These are phyloP conservation scores for Mucor velutinosus DNA, from an alignment of 371 early-diverging fungal genomes.

Conservation along the genomic window DNA sequence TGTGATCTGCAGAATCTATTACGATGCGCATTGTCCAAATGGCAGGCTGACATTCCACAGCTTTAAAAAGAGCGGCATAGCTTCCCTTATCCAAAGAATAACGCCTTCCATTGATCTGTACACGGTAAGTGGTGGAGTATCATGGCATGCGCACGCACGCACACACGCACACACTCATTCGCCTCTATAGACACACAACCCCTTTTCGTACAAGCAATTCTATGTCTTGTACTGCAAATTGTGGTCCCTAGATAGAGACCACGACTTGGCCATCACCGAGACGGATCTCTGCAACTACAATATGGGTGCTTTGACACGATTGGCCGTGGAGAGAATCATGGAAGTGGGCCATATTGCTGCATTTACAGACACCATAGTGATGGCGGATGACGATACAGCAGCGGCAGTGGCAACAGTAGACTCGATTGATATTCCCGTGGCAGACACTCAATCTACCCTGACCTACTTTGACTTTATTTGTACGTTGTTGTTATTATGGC, in stretches of 20 bases:
- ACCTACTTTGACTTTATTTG: constrained; percentile 65
- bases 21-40: constrained; percentile 64
- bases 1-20: constrained; percentile 85
- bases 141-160: no score
- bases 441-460: constrained; percentile 14
- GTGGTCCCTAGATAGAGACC: constrained; percentile 84
- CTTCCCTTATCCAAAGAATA: constrained; percentile 58
- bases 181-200: constrained; percentile 54
- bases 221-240: constrained; percentile 97
- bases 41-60: constrained; percentile 74
- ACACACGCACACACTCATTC: not conserved
- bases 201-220: constrained; percentile 94
- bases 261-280: constrained; percentile 67
- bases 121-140: constrained; percentile 38
- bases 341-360: constrained; percentile 36
- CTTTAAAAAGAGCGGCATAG: constrained; percentile 62
- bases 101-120: constrained; percentile 75
- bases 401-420: not conserved
- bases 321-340: constrained; percentile 66
- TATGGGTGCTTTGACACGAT: constrained; percentile 58
- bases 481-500: constrained; percentile 16
- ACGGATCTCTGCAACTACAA: constrained; percentile 69
- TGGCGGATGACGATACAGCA: constrained; percentile 10
- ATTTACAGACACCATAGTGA: constrained; percentile 18
- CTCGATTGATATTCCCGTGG: not conserved